These are phyloP conservation scores for Conoideocrella luteorostrata DNA, from an alignment of 2,329 filamentous ascomycete genomes.

Conservation along the genomic window DNA sequence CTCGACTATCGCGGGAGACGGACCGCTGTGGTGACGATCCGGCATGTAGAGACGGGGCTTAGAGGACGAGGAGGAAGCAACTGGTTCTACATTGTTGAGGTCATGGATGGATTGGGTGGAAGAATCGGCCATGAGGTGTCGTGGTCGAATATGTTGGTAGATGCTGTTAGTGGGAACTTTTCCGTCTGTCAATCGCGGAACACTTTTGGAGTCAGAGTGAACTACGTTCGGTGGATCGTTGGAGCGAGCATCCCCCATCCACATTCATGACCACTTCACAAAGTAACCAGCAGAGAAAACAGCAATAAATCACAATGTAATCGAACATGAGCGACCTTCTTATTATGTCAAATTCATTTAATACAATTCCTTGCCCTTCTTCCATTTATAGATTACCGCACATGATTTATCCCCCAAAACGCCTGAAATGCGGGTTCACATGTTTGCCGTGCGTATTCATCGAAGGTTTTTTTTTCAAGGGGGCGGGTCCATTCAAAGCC, in stretches of 20 bases:
- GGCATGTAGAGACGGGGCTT: slow-evolving; percentile 34
- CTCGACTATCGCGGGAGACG: slow-evolving; percentile 77
- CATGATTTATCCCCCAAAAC: not conserved
- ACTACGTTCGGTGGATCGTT: not conserved
- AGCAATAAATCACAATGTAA: not conserved
- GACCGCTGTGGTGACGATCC: slow-evolving; percentile 46
- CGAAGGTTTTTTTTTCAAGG: not conserved
- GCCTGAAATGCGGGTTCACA: not conserved
- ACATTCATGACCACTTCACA: too few relatives aligned
- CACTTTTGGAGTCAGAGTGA: slow-evolving; percentile 1
- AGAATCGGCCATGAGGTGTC: not conserved
- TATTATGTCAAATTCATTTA: too few relatives aligned
- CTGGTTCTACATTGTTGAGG: slow-evolving; percentile 18
- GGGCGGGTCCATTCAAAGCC: too few relatives aligned
- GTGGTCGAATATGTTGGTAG: not conserved
- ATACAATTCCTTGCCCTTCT: not conserved
- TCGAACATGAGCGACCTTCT: too few relatives aligned
- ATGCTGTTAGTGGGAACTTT: not conserved
- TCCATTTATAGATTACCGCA: not conserved
- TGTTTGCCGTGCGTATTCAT: not conserved
- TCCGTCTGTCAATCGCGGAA: too few relatives aligned
- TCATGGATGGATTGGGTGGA: not conserved
- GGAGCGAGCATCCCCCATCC: too few relatives aligned
- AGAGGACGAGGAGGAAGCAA: slow-evolving; percentile 1
- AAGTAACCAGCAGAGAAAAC: not conserved